Percentiles rank a stretch among this genome's conserved stretches.
Evolutionary conservation across 257 asterid species (phyloP).

Genomic region (Marsdenia floribunda): DNA sequence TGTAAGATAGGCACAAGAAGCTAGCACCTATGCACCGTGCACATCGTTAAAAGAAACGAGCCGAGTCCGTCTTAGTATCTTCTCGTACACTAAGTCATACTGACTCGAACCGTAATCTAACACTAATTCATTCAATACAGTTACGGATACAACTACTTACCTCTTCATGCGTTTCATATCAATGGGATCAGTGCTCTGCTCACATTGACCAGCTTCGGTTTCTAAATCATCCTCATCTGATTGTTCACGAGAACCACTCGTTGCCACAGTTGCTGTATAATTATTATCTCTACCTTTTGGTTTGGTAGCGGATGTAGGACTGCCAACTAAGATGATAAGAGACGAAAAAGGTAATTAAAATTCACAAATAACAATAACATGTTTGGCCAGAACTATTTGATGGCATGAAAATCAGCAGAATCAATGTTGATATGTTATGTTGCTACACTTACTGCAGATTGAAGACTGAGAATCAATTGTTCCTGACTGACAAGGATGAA

Average conservation of each 20-base stretch:
- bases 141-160: conserved; percentile 13
- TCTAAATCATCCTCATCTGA: conserved; percentile 73
- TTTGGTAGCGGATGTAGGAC: conserved; percentile 53
- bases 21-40: not conserved
- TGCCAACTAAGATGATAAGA: conserved; percentile 40
- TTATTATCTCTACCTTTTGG: conserved; percentile 36
- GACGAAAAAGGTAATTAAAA: not conserved
- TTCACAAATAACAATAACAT: too few relatives aligned
- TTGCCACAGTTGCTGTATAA: conserved; percentile 39
- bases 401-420: not conserved
- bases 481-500: conserved; percentile 24
- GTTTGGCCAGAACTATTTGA: too few relatives aligned
- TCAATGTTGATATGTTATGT: not conserved
- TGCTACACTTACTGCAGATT: conserved; percentile 49
- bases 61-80: too few relatives aligned
- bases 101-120: too few relatives aligned
- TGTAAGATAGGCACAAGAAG: conserved; percentile 1
- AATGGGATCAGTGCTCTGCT: conserved; percentile 44
- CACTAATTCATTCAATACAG: too few relatives aligned
- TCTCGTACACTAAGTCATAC: too few relatives aligned
- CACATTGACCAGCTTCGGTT: conserved; percentile 63
- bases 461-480: conserved; percentile 68
- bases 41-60: not conserved
- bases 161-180: conserved; percentile 57
- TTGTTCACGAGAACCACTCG: conserved; percentile 69